phyloP scores from a whole-genome alignment of 768 basidiomycete species.

The Pleurotus tuoliensis region DNA sequence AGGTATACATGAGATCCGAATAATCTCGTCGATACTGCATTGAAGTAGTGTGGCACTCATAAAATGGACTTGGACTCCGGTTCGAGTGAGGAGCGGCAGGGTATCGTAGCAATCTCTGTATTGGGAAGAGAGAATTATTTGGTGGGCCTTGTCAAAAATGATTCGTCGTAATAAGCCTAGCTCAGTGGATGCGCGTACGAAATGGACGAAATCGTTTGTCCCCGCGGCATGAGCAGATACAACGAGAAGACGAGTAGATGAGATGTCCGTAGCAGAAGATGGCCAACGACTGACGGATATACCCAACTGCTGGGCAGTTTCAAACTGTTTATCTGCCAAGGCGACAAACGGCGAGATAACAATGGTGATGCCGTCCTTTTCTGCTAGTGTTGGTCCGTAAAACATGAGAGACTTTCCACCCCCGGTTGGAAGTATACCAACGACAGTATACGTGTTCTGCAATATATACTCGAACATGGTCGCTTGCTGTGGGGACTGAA shows the following conservation, averaged over 20 bases:
- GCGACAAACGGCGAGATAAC: not conserved
- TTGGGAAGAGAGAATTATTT: not conserved
- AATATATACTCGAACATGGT: not conserved
- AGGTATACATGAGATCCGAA: no score
- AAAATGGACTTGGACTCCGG: not conserved
- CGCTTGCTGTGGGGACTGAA: not conserved
- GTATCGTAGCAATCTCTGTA: slow-evolving; percentile 1
- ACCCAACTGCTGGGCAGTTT: not conserved
- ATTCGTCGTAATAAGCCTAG: not conserved
- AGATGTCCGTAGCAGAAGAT: not conserved
- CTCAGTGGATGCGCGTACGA: not conserved
- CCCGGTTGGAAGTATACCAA: slow-evolving; percentile 4
- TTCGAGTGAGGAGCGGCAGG: not conserved
- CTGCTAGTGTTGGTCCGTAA: not conserved
- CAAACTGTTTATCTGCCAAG: not conserved
- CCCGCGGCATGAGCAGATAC: slow-evolving; percentile 4
- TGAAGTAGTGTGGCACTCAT: not conserved
- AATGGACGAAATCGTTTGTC: not conserved
- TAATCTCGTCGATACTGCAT: not conserved
- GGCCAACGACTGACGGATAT: slow-evolving; percentile 1
- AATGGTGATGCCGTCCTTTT: not conserved
- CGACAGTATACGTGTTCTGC: not conserved
- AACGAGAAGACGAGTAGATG: not conserved
- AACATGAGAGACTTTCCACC: slow-evolving; percentile 4
- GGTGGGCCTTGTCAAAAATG: slow-evolving; percentile 7